Percentiles rank a stretch among this genome's conserved stretches.
These are phyloP conservation scores for Debaryomyces coudertii DNA, from an alignment of 1,139 yeast genomes.

Conservation along the genomic window DNA sequence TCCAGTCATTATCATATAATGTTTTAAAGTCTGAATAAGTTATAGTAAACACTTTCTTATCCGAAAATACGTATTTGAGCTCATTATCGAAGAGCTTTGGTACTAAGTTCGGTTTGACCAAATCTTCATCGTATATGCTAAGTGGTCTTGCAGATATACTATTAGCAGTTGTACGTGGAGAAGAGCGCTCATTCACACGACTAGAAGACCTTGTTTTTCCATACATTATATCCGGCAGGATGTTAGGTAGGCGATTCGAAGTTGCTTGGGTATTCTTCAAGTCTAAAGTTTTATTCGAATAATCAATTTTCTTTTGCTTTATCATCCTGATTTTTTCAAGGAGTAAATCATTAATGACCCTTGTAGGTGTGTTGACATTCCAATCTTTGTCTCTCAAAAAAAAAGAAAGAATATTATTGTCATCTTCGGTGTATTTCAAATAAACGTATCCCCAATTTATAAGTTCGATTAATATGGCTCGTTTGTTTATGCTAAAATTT, in stretches of 20 bases:
- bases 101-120: slow-evolving; percentile 1
- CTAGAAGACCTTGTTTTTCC: slow-evolving; percentile 10
- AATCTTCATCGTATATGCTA: slow-evolving; percentile 1
- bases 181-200: background rate
- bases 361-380: slow-evolving; percentile 12
- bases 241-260: slow-evolving; percentile 1
- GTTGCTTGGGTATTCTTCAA: background rate
- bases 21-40: slow-evolving; percentile 67
- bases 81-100: slow-evolving; percentile 10
- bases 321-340: slow-evolving; percentile 10
- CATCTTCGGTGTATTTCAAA: slow-evolving; percentile 14
- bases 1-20: slow-evolving; percentile 71
- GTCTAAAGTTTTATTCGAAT: background rate
- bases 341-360: slow-evolving; percentile 13
- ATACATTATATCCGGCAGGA: slow-evolving; percentile 4
- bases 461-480: slow-evolving; percentile 17
- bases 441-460: slow-evolving; percentile 16
- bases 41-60: slow-evolving; percentile 52
- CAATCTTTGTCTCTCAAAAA: slow-evolving; percentile 13
- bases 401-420: slow-evolving; percentile 11
- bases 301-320: background rate
- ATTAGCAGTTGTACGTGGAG: background rate
- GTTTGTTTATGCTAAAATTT: slow-evolving; percentile 11
- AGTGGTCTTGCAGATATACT: background rate
- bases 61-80: slow-evolving; percentile 51